Evolutionary conservation across 179 eudicot species (phyloP).

Genomic region (Beta lomatogona): DNA sequence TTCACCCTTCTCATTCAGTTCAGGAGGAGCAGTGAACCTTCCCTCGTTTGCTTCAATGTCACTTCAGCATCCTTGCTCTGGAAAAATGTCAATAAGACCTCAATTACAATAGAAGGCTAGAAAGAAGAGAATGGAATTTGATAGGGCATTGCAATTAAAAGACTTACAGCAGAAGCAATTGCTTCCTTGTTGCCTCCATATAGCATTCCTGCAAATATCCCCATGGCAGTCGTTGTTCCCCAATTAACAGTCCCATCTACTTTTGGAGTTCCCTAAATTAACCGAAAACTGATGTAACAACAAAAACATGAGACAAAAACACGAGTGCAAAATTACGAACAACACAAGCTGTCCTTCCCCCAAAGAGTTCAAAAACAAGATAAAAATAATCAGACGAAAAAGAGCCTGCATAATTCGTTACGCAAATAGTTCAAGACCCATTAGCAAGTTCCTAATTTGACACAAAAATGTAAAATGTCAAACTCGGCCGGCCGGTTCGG

Average conservation of each 20-base stretch:
- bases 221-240: constrained; percentile 89
- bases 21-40: constrained; percentile 27
- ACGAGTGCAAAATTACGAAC: background rate
- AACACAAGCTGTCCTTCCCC: background rate
- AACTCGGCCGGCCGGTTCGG: no score
- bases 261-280: constrained; percentile 33
- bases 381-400: background rate
- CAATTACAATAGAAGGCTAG: background rate
- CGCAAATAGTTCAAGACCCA: background rate
- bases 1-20: constrained; percentile 32
- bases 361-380: background rate
- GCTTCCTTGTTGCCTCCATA: constrained; percentile 99
- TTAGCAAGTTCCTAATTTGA: background rate
- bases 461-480: no score
- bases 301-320: background rate
- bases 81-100: constrained; percentile 18
- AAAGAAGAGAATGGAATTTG: background rate
- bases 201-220: constrained; percentile 92
- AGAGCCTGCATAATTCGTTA: background rate
- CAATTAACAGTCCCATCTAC: constrained; percentile 81
- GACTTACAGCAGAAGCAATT: constrained; percentile 86
- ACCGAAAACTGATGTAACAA: constrained; percentile 6
- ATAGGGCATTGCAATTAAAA: background rate
- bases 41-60: constrained; percentile 80
- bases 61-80: constrained; percentile 99